These are phyloP conservation scores for Achlya hypogyna DNA, from an alignment of 352 stramenopile species.

Conservation along the genomic window DNA sequence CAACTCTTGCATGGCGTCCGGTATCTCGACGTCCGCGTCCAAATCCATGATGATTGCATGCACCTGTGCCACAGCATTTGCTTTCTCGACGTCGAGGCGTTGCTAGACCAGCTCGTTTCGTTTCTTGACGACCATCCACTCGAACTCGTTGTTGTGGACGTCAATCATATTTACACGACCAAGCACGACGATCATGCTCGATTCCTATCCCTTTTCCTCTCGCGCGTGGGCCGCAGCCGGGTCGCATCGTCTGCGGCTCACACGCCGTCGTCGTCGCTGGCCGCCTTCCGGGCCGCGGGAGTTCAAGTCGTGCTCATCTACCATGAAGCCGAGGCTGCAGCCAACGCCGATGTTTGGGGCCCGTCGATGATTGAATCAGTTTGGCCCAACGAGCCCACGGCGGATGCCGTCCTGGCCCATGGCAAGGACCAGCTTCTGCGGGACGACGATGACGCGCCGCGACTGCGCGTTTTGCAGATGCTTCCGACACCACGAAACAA, in stretches of 20 bases:
- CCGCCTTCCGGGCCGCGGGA: not conserved
- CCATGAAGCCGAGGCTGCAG: not conserved
- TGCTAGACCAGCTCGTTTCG: not conserved
- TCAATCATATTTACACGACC: conserved; percentile 17
- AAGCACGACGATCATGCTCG: not conserved
- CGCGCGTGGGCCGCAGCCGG: not conserved
- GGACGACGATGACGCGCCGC: not conserved
- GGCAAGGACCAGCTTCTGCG: not conserved
- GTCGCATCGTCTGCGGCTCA: not conserved
- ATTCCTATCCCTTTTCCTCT: not conserved
- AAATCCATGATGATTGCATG: not conserved
- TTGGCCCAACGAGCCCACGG: conserved; percentile 6
- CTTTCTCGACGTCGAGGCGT: not conserved
- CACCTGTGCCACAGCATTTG: conserved; percentile 17
- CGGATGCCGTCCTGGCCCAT: not conserved
- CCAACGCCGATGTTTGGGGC: not conserved
- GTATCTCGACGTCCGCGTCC: conserved; percentile 16
- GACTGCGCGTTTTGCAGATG: conserved; percentile 14
- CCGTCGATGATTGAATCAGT: not conserved
- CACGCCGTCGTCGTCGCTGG: not conserved
- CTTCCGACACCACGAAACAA: not conserved
- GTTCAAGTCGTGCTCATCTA: conserved; percentile 19
- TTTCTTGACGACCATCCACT: conserved; percentile 8
- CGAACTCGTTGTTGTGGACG: conserved; percentile 9
- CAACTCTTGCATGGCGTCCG: conserved; percentile 12